A percentile compares a stretch with the other conserved stretches of the same genome.
These are phyloP conservation scores for Ceriops decandra DNA, from an alignment of 345 rosid species.

Conservation along the genomic window DNA sequence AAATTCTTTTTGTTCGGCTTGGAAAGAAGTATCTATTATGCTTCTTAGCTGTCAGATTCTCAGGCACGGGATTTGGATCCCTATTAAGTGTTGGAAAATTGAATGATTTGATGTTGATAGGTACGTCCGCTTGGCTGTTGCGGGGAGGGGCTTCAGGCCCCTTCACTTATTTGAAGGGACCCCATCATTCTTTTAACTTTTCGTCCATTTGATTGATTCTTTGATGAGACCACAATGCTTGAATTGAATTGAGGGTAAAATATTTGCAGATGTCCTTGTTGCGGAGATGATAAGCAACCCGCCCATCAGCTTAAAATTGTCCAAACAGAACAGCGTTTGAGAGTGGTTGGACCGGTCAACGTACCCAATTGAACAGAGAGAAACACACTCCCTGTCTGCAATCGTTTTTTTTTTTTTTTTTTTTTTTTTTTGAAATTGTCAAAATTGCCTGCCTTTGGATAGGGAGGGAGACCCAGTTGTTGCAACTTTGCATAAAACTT, in stretches of 20 bases:
- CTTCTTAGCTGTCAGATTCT: slow-evolving; percentile 3
- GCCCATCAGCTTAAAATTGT: slow-evolving; percentile 31
- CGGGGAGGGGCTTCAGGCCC: slow-evolving; percentile 5
- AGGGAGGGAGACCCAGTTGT: slow-evolving; percentile 8
- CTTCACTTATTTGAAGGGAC: slow-evolving; percentile 14
- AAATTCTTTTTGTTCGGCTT: neutral
- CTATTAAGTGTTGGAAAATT: neutral
- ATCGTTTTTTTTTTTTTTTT: slow-evolving; percentile 12
- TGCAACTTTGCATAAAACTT: neutral
- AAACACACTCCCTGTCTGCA: slow-evolving; percentile 28
- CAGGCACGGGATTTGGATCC: slow-evolving; percentile 7
- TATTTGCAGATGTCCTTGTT: slow-evolving; percentile 40
- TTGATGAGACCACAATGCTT: neutral
- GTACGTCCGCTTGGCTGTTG: slow-evolving; percentile 18
- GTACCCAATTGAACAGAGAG: slow-evolving; percentile 21
- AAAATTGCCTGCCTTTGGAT: slow-evolving; percentile 17
- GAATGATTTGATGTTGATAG: slow-evolving; percentile 5
- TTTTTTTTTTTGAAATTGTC: slow-evolving; percentile 7
- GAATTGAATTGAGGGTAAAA: slow-evolving; percentile 13
- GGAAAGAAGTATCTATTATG: neutral
- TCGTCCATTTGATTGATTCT: slow-evolving; percentile 10
- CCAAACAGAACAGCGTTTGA: slow-evolving; percentile 30
- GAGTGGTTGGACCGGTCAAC: slow-evolving; percentile 50
- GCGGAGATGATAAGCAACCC: slow-evolving; percentile 59
- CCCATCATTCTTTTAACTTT: slow-evolving; percentile 18